Evolutionary conservation across 176 grass and related monocot genomes (phyloP).

Genomic region (Hsuehochloa calcarea): DNA sequence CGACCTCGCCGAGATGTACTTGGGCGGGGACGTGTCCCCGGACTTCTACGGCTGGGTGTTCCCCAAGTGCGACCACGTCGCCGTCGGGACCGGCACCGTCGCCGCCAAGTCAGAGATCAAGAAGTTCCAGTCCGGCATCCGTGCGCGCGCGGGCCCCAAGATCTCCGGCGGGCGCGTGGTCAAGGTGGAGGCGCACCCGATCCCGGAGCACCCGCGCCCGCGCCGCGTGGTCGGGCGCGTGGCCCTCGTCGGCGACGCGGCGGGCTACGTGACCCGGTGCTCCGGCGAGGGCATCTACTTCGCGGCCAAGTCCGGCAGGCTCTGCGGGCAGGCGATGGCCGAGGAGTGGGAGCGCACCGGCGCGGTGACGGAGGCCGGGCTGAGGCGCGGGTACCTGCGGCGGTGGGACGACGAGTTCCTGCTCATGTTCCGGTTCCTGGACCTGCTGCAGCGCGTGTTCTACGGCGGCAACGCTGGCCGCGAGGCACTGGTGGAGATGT

Average conservation of each 20-base stretch:
- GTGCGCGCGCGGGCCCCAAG: conserved; percentile 61
- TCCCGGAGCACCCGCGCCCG: conserved; percentile 87
- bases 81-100: conserved; percentile 81
- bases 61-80: conserved; percentile 95
- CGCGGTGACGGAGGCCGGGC: conserved; percentile 62
- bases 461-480: conserved; percentile 68
- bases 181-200: conserved; percentile 85
- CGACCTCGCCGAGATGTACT: conserved; percentile 96
- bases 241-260: conserved; percentile 83
- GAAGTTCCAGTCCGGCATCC: conserved; percentile 57
- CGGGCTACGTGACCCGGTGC: conserved; percentile 85
- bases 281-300: conserved; percentile 98
- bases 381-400: conserved; percentile 64
- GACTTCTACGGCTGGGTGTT: conserved; percentile 99
- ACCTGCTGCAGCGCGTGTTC: conserved; percentile 78
- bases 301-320: conserved; percentile 87
- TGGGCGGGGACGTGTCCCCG: conserved; percentile 80
- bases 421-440: conserved; percentile 83
- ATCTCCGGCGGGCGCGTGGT: conserved; percentile 67
- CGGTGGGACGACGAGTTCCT: conserved; percentile 84
- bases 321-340: conserved; percentile 78
- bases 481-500: conserved; percentile 92
- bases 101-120: conserved; percentile 73
- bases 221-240: conserved; percentile 79
- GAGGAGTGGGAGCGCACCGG: conserved; percentile 68